Evolutionary conservation across 768 basidiomycete species (phyloP).

Genomic region (Suillus paluster): DNA sequence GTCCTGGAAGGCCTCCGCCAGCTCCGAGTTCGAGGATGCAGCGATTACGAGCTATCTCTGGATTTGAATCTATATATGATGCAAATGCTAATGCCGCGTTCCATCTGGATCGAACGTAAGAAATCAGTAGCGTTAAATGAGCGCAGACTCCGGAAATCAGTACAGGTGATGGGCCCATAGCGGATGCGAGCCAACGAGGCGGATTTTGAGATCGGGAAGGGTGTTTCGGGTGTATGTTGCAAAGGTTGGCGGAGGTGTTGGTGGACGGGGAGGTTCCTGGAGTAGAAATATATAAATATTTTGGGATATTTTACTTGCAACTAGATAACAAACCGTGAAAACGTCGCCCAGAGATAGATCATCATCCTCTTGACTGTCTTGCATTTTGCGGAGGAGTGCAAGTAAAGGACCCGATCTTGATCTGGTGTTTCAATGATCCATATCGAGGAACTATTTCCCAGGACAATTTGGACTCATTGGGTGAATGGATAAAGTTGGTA

Average conservation of each 20-base stretch:
- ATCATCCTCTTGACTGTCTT: constrained; percentile 32
- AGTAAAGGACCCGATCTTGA: not conserved
- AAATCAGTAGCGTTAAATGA: not conserved
- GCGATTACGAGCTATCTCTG: constrained; percentile 46
- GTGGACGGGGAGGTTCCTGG: constrained; percentile 67
- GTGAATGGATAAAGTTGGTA: too few species aligned
- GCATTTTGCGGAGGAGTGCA: constrained; percentile 3
- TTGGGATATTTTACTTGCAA: not conserved
- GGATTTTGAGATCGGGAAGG: constrained; percentile 51
- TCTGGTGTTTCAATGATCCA: not conserved
- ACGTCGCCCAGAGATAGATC: constrained; percentile 46
- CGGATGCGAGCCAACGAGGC: constrained; percentile 79
- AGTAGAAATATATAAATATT: not conserved
- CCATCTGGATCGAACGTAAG: constrained; percentile 56
- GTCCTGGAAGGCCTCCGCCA: constrained; percentile 86
- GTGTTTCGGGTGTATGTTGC: constrained; percentile 50
- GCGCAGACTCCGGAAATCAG: constrained; percentile 13
- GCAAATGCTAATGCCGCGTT: constrained; percentile 79
- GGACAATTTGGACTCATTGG: not conserved
- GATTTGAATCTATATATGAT: constrained; percentile 63
- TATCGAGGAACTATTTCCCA: not conserved
- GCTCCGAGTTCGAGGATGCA: constrained; percentile 90
- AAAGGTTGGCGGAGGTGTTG: constrained; percentile 65
- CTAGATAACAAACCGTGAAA: constrained; percentile 53
- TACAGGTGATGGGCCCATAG: constrained; percentile 85